Percentiles rank a stretch among this genome's conserved stretches.
Conservation (phyloP, 2,329 filamentous ascomycete species). For the Aspergillus persii region DNA sequence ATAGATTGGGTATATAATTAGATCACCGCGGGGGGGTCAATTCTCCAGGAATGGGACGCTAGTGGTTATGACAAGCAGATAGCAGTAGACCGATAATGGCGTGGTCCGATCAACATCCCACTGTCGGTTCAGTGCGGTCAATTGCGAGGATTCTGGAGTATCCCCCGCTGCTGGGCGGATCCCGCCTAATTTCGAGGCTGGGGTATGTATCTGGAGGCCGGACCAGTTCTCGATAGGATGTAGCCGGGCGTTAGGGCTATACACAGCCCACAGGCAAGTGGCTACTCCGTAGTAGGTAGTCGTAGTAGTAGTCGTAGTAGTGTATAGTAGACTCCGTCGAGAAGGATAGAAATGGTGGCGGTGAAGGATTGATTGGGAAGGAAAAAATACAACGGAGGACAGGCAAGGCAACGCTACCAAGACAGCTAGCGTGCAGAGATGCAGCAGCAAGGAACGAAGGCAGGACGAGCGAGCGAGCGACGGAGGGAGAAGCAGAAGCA, state of each 20-base stretch:
- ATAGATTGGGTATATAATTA: conserved; percentile 25
- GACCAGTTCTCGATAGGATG: background rate
- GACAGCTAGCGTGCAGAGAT: conserved; percentile 20
- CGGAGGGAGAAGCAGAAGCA: conserved; percentile 1
- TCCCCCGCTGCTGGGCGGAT: background rate
- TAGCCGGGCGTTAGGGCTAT: too few relatives aligned
- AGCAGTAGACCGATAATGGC: background rate
- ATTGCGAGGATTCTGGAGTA: background rate
- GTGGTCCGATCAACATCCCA: conserved; percentile 3
- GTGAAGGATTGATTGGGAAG: background rate
- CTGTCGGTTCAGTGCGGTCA: background rate
- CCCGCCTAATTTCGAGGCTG: too few relatives aligned
- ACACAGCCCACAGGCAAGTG: too few relatives aligned
- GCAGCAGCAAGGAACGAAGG: conserved; percentile 16
- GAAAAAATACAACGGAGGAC: background rate
- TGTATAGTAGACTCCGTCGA: too few relatives aligned
- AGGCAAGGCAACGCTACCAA: conserved; percentile 10
- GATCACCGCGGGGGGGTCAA: conserved; percentile 13
- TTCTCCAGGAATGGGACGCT: conserved; percentile 1
- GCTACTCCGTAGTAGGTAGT: too few relatives aligned
- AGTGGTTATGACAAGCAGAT: conserved; percentile 6
- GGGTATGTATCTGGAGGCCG: background rate
- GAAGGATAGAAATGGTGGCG: background rate
- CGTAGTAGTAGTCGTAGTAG: too few relatives aligned
- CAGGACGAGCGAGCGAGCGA: background rate